phyloP scores from a whole-genome alignment of 2,329 filamentous ascomycete genomes.

The Xylaria multiplex region DNA sequence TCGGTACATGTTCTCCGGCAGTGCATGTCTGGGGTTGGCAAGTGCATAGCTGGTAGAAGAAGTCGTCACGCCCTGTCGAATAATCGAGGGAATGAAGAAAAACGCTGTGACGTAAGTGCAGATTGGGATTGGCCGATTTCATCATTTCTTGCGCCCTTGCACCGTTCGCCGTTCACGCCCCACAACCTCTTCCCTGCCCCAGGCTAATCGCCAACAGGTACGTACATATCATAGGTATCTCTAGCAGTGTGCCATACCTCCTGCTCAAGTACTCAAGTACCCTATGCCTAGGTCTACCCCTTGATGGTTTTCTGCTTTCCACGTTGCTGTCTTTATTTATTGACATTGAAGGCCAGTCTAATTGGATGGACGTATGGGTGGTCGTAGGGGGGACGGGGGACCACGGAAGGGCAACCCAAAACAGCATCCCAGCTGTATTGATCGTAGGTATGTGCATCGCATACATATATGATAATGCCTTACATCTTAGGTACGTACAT shows the following conservation, averaged over 20 bases:
- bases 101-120: conserved; percentile 33
- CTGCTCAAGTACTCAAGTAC: too few relatives aligned
- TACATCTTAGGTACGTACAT: too few relatives aligned
- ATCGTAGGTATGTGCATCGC: too few relatives aligned
- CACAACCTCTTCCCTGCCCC: conserved; percentile 8
- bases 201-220: too few relatives aligned
- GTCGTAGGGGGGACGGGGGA: too few relatives aligned
- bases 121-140: conserved; percentile 24
- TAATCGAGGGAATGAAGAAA: neutral
- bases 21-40: neutral
- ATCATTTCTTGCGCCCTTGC: conserved; percentile 27
- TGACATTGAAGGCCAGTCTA: too few relatives aligned
- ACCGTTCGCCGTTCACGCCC: conserved; percentile 7
- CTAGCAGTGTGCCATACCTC: too few relatives aligned
- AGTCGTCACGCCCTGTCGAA: conserved; percentile 7
- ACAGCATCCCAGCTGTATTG: too few relatives aligned
- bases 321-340: conserved; percentile 5
- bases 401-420: too few relatives aligned
- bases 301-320: conserved; percentile 15
- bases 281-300: neutral
- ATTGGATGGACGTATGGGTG: too few relatives aligned
- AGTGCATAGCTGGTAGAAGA: conserved; percentile 9
- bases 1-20: conserved; percentile 7
- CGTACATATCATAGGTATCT: too few relatives aligned
- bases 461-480: too few relatives aligned